phyloP scores from a whole-genome alignment of 371 early-diverging fungal genomes.

The Lichtheimia ornata region DNA sequence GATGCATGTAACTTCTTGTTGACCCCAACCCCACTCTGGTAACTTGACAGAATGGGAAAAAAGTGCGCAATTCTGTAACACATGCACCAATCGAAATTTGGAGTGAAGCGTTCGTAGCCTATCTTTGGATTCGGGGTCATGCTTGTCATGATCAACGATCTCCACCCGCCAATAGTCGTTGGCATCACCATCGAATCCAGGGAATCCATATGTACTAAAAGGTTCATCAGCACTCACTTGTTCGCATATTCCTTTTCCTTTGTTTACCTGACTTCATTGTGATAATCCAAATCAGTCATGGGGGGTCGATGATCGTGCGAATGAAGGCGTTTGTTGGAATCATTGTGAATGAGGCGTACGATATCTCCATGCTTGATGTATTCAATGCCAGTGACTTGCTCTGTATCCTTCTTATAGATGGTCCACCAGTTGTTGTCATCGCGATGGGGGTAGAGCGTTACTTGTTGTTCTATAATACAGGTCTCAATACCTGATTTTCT shows the following conservation, averaged over 20 bases:
- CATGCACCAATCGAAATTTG: constrained; percentile 77
- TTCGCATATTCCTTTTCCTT: constrained; percentile 29
- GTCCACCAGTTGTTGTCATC: constrained; percentile 91
- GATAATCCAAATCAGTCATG: constrained; percentile 86
- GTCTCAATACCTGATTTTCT: not conserved
- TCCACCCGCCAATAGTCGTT: constrained; percentile 81
- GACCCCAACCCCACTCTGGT: constrained; percentile 97
- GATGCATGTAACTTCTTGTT: constrained; percentile 93
- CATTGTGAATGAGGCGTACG: constrained; percentile 75
- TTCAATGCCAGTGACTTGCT: constrained; percentile 36
- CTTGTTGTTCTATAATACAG: constrained; percentile 83
- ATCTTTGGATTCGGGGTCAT: constrained; percentile 54
- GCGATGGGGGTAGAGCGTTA: constrained; percentile 90
- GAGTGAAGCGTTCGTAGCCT: constrained; percentile 68
- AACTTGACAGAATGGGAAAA: constrained; percentile 83
- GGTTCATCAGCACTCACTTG: not conserved
- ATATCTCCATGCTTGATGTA: constrained; percentile 70
- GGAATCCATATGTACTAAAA: constrained; percentile 60
- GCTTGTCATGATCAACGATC: constrained; percentile 63
- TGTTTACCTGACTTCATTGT: constrained; percentile 79
- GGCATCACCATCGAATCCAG: constrained; percentile 42
- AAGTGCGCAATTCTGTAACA: constrained; percentile 73
- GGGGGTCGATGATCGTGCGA: constrained; percentile 67
- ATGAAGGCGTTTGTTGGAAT: constrained; percentile 71
- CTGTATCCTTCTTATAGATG: constrained; percentile 59